Base-by-base conservation (phyloP, 352 stramenopile genomes). In the Globisporangium ultimum region DNA sequence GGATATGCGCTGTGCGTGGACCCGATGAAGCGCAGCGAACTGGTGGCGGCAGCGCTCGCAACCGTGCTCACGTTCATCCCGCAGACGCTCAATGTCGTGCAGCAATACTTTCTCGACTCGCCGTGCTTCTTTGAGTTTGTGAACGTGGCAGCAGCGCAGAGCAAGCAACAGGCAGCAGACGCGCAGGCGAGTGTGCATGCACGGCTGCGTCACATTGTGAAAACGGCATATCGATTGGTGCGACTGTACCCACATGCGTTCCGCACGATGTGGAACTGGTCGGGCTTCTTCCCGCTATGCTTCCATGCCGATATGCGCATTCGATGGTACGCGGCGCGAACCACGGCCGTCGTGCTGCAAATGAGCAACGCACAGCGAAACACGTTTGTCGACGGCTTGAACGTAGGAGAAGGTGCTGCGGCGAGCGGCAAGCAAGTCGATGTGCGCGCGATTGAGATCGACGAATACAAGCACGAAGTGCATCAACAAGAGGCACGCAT, bases 121-220 rank as follows among this genome's bases (percentile, higher is more conserved):
- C 78, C 72, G 13, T 91, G 84, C 61, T 95, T 93, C 67, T 92
- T 95, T 56, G 61, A 88, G 58, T 89, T 79, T 46, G 71, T 76
- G 9, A 78, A 74, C 60, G 65, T 91, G 12, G 71, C 68, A 12
- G 62, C 65, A 15, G 32, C 65, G 50, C 76, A 82, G 57, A 48
- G 52, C 52, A 74, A 76, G 45, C 53, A 74, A 40, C 66, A 80
- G 32, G 56, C 43, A n/a, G 56, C 68, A 3, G 53, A 77, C 22
- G 68, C 63, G 18, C 18, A 68, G 8, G 53, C 52, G 7, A 56
- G 74, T 15, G 67, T 66, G 28, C 34, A 65, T 8, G 53, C 57
- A 10, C 80, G 87, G 9, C 55, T 93, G 51, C 68, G 67, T 15
- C 61, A 70, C 22, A 89, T 92, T 50, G 76, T 84, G 15, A 67